These are phyloP conservation scores for Xylona heveae DNA, from an alignment of 495 filamentous ascomycete species.

Conservation along the genomic window DNA sequence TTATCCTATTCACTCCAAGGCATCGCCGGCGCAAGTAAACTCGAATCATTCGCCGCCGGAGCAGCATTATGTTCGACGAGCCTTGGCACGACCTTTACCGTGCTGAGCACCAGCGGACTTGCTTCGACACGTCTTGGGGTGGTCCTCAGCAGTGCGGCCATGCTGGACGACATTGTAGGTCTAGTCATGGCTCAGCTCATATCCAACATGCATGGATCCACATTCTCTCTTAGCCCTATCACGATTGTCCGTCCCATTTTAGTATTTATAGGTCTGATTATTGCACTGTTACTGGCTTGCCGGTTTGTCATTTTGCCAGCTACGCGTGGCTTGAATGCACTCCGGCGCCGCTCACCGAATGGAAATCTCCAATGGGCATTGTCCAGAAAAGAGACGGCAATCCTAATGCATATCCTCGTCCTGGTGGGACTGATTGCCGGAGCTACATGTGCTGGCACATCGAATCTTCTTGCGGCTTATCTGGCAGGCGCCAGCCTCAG, in stretches of 20 bases:
- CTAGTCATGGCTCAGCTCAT: constrained; percentile 60
- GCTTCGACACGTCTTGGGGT: constrained; percentile 41
- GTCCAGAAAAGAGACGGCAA: constrained; percentile 12
- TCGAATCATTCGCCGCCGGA: constrained; percentile 55
- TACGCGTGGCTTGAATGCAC: constrained; percentile 2
- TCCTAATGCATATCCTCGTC: constrained; percentile 21
- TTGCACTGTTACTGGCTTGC: constrained; percentile 24
- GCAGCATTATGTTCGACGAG: constrained; percentile 59
- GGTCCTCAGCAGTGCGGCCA: constrained; percentile 49
- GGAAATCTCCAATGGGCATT: constrained; percentile 2
- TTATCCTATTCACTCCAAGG: constrained; percentile 38
- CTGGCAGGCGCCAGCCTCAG: constrained; percentile 37
- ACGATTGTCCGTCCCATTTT: constrained; percentile 35
- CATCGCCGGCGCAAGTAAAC: constrained; percentile 19
- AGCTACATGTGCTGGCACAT: constrained; percentile 41
- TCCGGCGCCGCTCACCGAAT: no score
- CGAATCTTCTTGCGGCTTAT: constrained; percentile 49
- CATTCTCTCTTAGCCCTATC: constrained; percentile 16
- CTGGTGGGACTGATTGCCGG: constrained; percentile 33
- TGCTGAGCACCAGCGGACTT: constrained; percentile 35
- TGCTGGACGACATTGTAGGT: constrained; percentile 69
- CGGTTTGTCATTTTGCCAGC: constrained; percentile 14
- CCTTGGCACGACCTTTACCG: constrained; percentile 59
- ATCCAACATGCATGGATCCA: constrained; percentile 22
- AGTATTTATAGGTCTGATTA: constrained; percentile 33